Base-by-base conservation (phyloP, 768 basidiomycete genomes). In the Gymnopilus dilepis region DNA sequence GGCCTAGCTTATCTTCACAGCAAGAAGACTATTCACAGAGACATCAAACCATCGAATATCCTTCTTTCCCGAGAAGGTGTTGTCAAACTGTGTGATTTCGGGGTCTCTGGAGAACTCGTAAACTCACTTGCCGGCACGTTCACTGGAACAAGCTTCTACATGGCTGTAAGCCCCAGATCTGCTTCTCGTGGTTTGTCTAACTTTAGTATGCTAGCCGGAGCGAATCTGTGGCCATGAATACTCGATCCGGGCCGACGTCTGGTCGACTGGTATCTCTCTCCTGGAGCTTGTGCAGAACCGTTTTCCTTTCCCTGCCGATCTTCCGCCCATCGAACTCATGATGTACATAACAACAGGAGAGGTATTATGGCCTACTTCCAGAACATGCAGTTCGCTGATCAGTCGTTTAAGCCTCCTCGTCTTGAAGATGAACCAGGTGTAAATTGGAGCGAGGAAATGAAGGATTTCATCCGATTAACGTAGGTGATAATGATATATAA, bases 81-180 rank as follows among this genome's bases (percentile, higher is more conserved):
- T 48, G 89, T 99, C 71, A 97, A 95, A 74, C 82, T 99, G 3
- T 89, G 86, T 73, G 97, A 99, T 76, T 99, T 99, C 71, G 97
- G 97, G 31, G 97, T 99, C 19, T 98, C 97, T 26, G 97, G 97
- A 41, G 94, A 97, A 76, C 84, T 99, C 22, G 88, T 98, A 68
- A 88, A 91, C 70, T 94, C 92, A 53, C 76, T 92, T 64, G 97
- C 97, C 15, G 93, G 92, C 56, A 99, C 97, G 0, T 99, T 98
- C 72, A 99, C 97, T 1, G 97, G 97, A 6, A 99, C 97, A 43
- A 95, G 95, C 72, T 91, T 93, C 66, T 99, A 99, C 77, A 99
- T 99, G 97, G 96, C 97, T 66, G 97, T 98, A 70, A 75, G 96
- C 86, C 28, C 52, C 41, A 30, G 47, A 58, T 38, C 17, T 37